phyloP scores from a whole-genome alignment of 2,329 filamentous ascomycete species.

The Curvularia sp. region DNA sequence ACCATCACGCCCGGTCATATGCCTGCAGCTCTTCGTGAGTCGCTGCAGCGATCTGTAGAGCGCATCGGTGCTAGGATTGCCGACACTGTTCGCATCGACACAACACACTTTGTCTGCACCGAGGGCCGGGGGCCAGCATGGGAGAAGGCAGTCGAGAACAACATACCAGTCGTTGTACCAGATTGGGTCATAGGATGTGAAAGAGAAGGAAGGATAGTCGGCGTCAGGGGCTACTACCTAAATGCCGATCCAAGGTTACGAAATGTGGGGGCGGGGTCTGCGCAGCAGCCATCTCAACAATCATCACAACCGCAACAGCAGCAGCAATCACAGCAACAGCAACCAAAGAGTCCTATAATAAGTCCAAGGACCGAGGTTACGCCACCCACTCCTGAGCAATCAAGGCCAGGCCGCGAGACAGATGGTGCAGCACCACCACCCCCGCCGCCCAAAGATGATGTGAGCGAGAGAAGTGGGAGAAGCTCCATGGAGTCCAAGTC shows the following conservation, averaged over 20 bases:
- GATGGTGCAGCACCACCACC: conserved; percentile 42
- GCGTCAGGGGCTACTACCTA: conserved; percentile 94
- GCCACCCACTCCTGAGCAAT: conserved; percentile 58
- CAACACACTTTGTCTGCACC: conserved; percentile 96
- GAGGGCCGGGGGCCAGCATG: conserved; percentile 88
- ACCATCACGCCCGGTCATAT: conserved; percentile 92
- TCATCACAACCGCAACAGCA: conserved; percentile 29
- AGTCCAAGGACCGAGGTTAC: conserved; percentile 60
- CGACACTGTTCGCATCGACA: conserved; percentile 91
- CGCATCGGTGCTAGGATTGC: conserved; percentile 92
- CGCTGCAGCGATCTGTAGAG: conserved; percentile 76
- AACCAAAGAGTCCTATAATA: conserved; percentile 42
- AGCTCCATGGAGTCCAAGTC: conserved; percentile 42
- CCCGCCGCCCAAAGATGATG: conserved; percentile 46
- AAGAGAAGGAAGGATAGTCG: conserved; percentile 87
- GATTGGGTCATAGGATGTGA: conserved; percentile 99
- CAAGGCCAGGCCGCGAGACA: conserved; percentile 33
- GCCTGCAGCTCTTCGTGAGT: conserved; percentile 74
- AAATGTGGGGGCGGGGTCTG: conserved; percentile 55
- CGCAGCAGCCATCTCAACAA: conserved; percentile 36
- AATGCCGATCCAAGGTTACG: conserved; percentile 77
- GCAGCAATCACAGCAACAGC: conserved; percentile 35
- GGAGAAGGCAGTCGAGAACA: conserved; percentile 98
- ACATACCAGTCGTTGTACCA: conserved; percentile 93
- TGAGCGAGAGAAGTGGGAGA: conserved; percentile 31